Percentiles rank a stretch among this genome's conserved stretches.
phyloP scores from a whole-genome alignment of 208 protist genomes.

The Wallacemonas collosoma region DNA sequence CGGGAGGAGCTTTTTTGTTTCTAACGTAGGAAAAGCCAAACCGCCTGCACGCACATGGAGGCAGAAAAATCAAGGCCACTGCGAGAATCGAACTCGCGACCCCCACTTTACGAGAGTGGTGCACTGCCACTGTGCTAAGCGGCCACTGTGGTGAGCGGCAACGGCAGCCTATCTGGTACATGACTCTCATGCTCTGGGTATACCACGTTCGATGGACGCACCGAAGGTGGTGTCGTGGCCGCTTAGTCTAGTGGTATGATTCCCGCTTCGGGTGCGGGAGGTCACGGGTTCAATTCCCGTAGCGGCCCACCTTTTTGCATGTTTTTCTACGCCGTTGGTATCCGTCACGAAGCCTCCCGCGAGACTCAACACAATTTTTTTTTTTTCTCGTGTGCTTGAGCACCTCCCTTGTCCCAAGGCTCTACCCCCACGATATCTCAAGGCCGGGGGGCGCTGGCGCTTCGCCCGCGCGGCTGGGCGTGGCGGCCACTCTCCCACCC shows the following conservation, averaged over 20 bases:
- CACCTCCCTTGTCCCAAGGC: no score
- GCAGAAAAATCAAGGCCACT: slow-evolving; percentile 76
- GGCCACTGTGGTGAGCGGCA: slow-evolving; percentile 31
- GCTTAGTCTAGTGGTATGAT: slow-evolving; percentile 94
- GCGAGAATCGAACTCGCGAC: slow-evolving; percentile 96
- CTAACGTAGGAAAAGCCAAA: no score
- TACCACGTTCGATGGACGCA: no score
- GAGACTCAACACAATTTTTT: background rate
- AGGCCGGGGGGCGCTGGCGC: background rate
- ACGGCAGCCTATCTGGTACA: no score
- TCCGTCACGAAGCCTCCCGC: no score
- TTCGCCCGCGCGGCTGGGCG: background rate
- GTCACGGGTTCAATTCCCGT: slow-evolving; percentile 94
- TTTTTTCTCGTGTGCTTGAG: background rate
- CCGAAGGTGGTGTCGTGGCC: slow-evolving; percentile 39
- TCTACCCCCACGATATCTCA: background rate
- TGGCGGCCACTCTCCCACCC: no score
- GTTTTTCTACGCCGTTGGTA: background rate
- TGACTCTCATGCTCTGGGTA: no score
- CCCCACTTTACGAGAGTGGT: slow-evolving; percentile 96
- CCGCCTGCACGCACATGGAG: background rate
- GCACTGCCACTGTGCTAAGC: slow-evolving; percentile 96
- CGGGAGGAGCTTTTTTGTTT: slow-evolving; percentile 87
- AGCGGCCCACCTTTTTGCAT: slow-evolving; percentile 71
- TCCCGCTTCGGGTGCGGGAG: slow-evolving; percentile 93